phyloP scores from a whole-genome alignment of 148 eudicot species.

The Vaccinium vitisidaea region DNA sequence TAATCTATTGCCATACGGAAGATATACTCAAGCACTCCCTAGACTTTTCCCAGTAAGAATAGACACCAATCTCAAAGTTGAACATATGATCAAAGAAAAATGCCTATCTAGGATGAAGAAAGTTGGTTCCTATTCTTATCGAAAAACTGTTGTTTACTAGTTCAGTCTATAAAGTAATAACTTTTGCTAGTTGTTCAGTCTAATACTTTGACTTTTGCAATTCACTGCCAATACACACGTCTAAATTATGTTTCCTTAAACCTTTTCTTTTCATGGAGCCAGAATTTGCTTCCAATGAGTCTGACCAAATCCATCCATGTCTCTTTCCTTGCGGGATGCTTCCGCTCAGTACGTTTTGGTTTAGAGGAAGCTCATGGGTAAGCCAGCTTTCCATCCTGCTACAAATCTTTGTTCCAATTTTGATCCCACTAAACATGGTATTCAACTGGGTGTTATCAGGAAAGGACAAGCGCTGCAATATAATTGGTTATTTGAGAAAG shows the following conservation, averaged over 20 bases:
- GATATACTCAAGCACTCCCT: background rate
- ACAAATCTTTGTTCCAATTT: background rate
- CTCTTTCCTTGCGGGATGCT: conserved; percentile 96
- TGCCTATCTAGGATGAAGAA: conserved; percentile 13
- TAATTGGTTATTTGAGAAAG: conserved; percentile 88
- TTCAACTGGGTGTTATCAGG: conserved; percentile 36
- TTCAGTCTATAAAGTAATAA: background rate
- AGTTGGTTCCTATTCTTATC: background rate
- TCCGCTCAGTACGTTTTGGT: conserved; percentile 97
- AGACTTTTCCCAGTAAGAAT: no score
- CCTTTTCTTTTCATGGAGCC: conserved; percentile 17
- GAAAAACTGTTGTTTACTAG: background rate
- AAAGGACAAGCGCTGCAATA: conserved; percentile 97
- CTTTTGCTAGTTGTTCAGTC: no score
- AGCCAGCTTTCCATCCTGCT: conserved; percentile 22
- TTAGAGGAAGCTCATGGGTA: conserved; percentile 99
- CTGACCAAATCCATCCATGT: conserved; percentile 80
- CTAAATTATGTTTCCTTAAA: background rate
- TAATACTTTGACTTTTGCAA: background rate
- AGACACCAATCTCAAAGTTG: background rate
- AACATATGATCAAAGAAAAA: background rate
- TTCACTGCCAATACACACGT: background rate
- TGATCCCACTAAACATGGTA: conserved; percentile 9
- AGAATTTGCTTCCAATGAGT: conserved; percentile 68
- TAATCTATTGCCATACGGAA: background rate